A percentile compares a stretch with the other conserved stretches of the same genome.
phyloP scores from a whole-genome alignment of 2,329 filamentous ascomycete genomes.

The Hymenoscyphus occultus region DNA sequence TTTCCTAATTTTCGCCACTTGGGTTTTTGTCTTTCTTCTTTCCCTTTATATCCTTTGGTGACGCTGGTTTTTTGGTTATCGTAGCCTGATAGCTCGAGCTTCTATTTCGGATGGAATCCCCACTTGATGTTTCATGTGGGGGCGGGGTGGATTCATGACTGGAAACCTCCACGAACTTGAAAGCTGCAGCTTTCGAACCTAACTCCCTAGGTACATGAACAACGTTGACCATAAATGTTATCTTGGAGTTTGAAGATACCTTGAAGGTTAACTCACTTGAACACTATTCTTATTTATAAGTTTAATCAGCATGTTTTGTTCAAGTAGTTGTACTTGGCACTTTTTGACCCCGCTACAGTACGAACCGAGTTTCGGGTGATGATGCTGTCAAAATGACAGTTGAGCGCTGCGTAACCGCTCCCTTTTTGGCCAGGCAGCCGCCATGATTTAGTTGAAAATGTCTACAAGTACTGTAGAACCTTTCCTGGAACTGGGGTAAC shows the following conservation, averaged over 20 bases:
- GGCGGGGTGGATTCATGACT: not conserved
- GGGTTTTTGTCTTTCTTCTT: not conserved
- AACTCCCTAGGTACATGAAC: not conserved
- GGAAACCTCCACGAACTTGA: not conserved
- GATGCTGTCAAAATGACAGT: constrained; percentile 2
- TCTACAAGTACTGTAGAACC: not conserved
- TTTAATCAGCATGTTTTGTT: not conserved
- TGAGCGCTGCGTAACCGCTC: not conserved
- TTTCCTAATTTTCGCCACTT: not conserved
- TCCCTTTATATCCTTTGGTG: not conserved
- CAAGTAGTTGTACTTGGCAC: not conserved
- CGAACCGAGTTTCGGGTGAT: not conserved
- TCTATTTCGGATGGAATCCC: no score
- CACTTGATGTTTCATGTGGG: not conserved
- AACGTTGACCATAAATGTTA: not conserved
- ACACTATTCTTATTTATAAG: not conserved
- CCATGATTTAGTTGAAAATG: not conserved
- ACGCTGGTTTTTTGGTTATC: not conserved
- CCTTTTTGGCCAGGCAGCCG: not conserved
- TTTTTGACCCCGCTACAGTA: not conserved
- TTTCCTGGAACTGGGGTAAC: not conserved
- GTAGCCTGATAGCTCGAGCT: not conserved
- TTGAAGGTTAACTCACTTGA: not conserved
- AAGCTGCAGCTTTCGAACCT: not conserved
- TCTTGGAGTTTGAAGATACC: not conserved